Base-by-base conservation (phyloP, 306 rosid species). In the Pachyrhizus erosus region DNA sequence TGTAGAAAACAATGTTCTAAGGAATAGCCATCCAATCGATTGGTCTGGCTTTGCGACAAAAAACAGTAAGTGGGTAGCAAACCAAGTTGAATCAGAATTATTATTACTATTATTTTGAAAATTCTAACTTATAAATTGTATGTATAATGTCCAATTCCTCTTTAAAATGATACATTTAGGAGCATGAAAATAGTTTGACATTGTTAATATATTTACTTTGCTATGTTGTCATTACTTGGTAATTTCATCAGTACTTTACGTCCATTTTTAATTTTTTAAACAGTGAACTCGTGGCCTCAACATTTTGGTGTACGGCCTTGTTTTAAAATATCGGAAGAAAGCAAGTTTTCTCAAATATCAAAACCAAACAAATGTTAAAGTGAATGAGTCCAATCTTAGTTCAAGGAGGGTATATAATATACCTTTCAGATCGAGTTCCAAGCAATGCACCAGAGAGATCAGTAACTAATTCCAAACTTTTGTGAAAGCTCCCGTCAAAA, bases 391-490 rank as follows among this genome's bases (percentile, higher is more conserved):
- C 29, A 60, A 68, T 77, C 57, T 58, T 73, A 33, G 54, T 74
- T 58, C 75, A 67, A 75, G 68, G 37, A 54, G 37, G 37, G 20
- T 15, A 73, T 69, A 46, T 13, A 55, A 18, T 13, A 55, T 87
- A 96, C 98, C 99, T 93, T 73, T 88, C 75, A 62, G 99, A 91
- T 48, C 99, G 91, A 15, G 86, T 92, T 80, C 99, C 99, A 34
- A 96, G 98, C 87, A 96, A 87, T 68, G 98, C 98, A 84, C 81
- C 91, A 7, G 98, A 89, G 73, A 96, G 96, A 89, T 96, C 98
- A 43, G 88, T 89, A 82, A 85, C 91, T 77, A 96, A 88, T 48
- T 92, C 97, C 88, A 96, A 87, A 84, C 88, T 92, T 84, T 92
- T 93, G 94, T 92, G 96, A 82, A 96, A 96, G 86, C 93, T 91